Evolutionary conservation across 108 stramenopile genomes (phyloP).

Genomic region (Skeletonema potamos): DNA sequence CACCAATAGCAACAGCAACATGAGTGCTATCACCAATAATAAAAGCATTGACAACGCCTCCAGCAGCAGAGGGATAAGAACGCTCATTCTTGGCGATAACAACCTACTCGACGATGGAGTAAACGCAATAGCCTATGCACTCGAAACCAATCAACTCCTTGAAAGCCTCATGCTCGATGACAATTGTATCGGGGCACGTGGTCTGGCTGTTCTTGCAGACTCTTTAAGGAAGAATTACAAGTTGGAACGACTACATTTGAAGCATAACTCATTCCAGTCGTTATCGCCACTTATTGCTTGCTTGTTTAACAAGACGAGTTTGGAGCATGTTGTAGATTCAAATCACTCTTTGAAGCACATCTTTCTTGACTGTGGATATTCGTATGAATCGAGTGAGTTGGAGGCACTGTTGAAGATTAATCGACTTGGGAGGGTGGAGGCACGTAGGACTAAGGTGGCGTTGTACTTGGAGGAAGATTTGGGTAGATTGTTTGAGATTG

Average conservation of each 20-base stretch:
- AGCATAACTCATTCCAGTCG: conserved; percentile 34
- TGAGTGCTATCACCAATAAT: not conserved
- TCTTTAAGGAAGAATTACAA: conserved; percentile 16
- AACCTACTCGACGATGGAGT: conserved; percentile 35
- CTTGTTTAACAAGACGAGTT: conserved; percentile 27
- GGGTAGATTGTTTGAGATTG: conserved; percentile 7
- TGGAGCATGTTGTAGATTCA: conserved; percentile 25
- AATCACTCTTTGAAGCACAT: conserved; percentile 38
- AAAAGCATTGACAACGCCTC: not conserved
- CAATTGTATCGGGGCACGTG: conserved; percentile 21
- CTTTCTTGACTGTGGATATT: conserved; percentile 35
- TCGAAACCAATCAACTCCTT: conserved; percentile 17
- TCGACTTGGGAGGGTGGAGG: conserved; percentile 24
- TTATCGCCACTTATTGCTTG: conserved; percentile 25
- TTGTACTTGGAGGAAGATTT: conserved; percentile 19
- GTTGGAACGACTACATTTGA: conserved; percentile 27
- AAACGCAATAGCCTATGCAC: conserved; percentile 15
- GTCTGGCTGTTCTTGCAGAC: conserved; percentile 12
- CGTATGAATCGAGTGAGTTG: conserved; percentile 36
- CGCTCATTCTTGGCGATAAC: conserved; percentile 34
- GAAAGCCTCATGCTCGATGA: conserved; percentile 37
- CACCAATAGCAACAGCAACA: not conserved
- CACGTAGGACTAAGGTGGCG: conserved; percentile 32
- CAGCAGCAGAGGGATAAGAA: conserved; percentile 8
- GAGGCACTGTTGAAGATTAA: conserved; percentile 27